These are phyloP conservation scores for Mortierella sp. DNA, from an alignment of 371 early-diverging fungal genomes.

Conservation along the genomic window DNA sequence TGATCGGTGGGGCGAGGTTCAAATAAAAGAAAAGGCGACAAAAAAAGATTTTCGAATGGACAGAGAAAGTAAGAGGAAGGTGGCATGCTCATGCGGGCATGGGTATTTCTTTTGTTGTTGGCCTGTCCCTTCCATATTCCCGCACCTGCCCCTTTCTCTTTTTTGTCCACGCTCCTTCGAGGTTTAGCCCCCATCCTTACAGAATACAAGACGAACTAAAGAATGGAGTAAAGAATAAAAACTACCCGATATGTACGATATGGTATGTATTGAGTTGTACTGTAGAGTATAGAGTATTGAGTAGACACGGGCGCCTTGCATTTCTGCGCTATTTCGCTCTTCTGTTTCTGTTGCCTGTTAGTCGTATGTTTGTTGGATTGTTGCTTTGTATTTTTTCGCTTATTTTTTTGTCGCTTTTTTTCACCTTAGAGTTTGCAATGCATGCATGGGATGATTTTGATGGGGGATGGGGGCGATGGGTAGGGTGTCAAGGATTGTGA, in stretches of 20 bases:
- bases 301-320: background rate
- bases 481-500: background rate
- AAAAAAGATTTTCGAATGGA: background rate
- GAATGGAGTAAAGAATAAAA: background rate
- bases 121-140: background rate
- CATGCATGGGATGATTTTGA: constrained; percentile 1
- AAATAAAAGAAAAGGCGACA: background rate
- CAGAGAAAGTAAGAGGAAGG: background rate
- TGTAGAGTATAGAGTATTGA: too few relatives aligned
- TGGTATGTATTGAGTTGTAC: too few relatives aligned
- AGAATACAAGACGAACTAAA: too few relatives aligned
- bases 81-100: constrained; percentile 4
- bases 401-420: too few relatives aligned
- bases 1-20: background rate
- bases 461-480: background rate
- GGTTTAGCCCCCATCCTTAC: background rate
- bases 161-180: constrained; percentile 1
- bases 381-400: background rate
- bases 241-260: background rate
- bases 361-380: background rate
- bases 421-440: too few relatives aligned
- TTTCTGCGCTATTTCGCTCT: background rate
- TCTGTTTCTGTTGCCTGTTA: background rate
- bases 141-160: background rate
- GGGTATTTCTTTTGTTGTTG: background rate